Evolutionary conservation across 257 asterid species (phyloP).

Genomic region (Mentha longifolia): DNA sequence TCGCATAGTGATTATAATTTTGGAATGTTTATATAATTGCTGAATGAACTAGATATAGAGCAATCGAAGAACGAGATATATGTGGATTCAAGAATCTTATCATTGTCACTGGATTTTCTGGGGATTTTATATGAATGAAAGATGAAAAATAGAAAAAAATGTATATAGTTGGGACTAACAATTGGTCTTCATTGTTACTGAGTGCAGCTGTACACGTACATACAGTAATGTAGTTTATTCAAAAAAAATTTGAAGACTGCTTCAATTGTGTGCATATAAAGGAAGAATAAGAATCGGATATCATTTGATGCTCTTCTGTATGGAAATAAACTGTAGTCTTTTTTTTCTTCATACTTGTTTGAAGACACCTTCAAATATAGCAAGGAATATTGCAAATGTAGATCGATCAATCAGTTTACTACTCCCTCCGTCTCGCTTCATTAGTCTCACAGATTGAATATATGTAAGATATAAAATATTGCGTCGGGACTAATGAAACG

Average conservation of each 20-base stretch:
- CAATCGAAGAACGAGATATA: neutral
- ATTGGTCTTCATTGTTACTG: conserved; percentile 8
- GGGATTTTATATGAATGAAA: neutral
- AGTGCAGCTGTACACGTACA: neutral
- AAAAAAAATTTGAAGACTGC: neutral
- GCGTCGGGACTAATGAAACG: too few relatives aligned
- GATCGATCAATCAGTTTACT: conserved; percentile 4
- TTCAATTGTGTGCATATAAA: neutral
- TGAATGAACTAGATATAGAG: conserved; percentile 18
- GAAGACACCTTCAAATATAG: neutral
- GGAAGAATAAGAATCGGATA: neutral
- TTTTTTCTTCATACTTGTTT: too few relatives aligned
- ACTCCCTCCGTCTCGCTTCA: too few relatives aligned
- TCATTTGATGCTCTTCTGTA: neutral
- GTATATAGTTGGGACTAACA: neutral
- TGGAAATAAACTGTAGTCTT: too few relatives aligned
- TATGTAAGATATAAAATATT: too few relatives aligned
- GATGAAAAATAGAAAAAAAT: neutral
- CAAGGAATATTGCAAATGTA: conserved; percentile 18
- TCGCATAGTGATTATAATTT: neutral
- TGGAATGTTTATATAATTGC: neutral
- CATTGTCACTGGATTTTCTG: neutral
- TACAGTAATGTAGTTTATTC: neutral
- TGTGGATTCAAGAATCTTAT: conserved; percentile 20
- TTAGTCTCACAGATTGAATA: too few relatives aligned